Evolutionary conservation across 768 basidiomycete genomes (phyloP).

Genomic region (Lactarius psammicola): DNA sequence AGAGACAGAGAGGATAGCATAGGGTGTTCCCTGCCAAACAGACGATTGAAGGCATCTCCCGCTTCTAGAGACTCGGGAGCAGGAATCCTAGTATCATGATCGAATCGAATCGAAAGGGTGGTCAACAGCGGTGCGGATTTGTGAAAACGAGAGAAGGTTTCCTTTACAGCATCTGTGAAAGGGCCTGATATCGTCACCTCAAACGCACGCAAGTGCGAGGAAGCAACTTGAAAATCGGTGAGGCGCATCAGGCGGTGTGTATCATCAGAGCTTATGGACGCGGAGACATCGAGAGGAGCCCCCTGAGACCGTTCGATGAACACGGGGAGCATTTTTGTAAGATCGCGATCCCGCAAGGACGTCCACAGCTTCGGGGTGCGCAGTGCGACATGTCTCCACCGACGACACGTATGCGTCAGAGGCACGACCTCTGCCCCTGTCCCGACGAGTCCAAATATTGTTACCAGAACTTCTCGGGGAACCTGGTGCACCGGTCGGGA

Average conservation of each 20-base stretch:
- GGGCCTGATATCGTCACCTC: conserved; percentile 8
- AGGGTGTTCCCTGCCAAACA: conserved; percentile 5
- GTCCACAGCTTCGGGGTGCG: conserved; percentile 10
- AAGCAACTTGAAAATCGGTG: conserved; percentile 8
- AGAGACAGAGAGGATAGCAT: conserved; percentile 2
- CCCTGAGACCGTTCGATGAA: conserved; percentile 12
- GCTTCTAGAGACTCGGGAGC: background rate
- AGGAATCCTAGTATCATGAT: conserved; percentile 1
- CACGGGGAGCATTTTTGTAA: conserved; percentile 7
- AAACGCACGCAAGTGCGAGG: conserved; percentile 14
- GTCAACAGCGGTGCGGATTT: conserved; percentile 6
- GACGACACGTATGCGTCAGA: conserved; percentile 8
- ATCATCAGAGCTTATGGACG: conserved; percentile 3
- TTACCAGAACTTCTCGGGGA: conserved; percentile 4
- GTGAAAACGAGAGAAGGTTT: conserved; percentile 2
- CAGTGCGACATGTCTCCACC: conserved; percentile 12
- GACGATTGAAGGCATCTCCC: conserved; percentile 3
- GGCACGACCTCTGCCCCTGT: conserved; percentile 12
- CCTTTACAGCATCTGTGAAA: conserved; percentile 3
- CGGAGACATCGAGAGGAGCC: conserved; percentile 1
- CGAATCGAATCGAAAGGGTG: conserved; percentile 11
- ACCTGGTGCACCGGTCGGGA: conserved; percentile 9
- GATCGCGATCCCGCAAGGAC: background rate
- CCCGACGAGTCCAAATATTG: conserved; percentile 10
- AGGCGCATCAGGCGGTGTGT: conserved; percentile 8